Conservation (phyloP, 768 basidiomycete genomes). For the Amyloporia xantha region DNA sequence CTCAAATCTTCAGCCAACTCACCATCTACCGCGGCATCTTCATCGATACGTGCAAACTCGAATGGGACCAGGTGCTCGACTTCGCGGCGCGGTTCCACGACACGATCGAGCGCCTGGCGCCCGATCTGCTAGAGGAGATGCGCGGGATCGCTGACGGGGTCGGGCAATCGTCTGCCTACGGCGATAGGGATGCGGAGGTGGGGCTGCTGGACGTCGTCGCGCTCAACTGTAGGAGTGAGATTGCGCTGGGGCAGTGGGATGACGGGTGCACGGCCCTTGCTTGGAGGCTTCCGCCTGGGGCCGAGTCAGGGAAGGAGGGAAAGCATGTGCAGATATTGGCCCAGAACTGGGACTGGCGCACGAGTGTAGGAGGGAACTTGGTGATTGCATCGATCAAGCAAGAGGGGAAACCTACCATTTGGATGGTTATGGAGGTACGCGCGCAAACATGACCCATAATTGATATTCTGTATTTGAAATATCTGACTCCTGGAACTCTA, state of each 20-base stretch:
- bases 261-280: conserved; percentile 31
- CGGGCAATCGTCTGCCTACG: too few species aligned
- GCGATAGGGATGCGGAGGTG: neutral
- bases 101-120: conserved; percentile 20
- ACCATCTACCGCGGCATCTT: conserved; percentile 27
- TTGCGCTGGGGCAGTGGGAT: conserved; percentile 30
- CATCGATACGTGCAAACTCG: conserved; percentile 24
- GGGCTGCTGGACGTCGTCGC: conserved; percentile 28
- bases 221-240: conserved; percentile 32
- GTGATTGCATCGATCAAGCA: conserved; percentile 25
- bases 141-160: conserved; percentile 29
- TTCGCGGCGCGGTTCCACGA: conserved; percentile 21
- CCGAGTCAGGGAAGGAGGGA: conserved; percentile 1
- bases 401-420: conserved; percentile 26
- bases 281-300: conserved; percentile 17
- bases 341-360: conserved; percentile 35
- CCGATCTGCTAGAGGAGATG: conserved; percentile 28
- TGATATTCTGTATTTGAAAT: neutral
- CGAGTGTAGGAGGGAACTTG: conserved; percentile 26
- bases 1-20: conserved; percentile 26
- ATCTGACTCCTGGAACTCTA: too few species aligned
- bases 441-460: neutral
- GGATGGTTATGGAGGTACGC: conserved; percentile 31
- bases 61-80: conserved; percentile 26
- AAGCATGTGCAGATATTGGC: conserved; percentile 28